Conservation (phyloP, 202 grass and related monocot species). For the Bolboschoenoplectus hybrid region DNA sequence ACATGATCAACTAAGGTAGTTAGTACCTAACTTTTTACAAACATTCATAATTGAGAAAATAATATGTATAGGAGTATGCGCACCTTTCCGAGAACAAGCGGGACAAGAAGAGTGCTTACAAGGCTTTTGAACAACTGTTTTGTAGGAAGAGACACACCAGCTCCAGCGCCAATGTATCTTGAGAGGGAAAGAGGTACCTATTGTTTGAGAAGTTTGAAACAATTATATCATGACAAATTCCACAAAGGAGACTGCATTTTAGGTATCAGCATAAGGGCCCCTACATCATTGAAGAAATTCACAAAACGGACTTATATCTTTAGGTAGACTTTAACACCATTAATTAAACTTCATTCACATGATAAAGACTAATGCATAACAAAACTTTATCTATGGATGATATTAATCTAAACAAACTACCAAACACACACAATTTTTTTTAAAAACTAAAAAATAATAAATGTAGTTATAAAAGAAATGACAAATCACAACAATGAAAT, state of each 20-base stretch:
- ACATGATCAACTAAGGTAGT: slow-evolving; percentile 35
- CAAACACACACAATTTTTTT: background rate
- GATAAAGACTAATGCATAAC: background rate
- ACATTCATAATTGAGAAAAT: slow-evolving; percentile 1
- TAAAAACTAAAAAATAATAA: background rate
- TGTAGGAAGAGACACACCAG: slow-evolving; percentile 75
- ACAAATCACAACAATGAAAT: background rate
- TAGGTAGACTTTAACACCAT: background rate
- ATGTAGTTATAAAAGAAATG: background rate
- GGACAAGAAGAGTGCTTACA: slow-evolving; percentile 69
- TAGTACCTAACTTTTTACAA: slow-evolving; percentile 9
- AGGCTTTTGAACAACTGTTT: slow-evolving; percentile 80
- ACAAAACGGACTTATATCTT: background rate
- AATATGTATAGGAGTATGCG: slow-evolving; percentile 41
- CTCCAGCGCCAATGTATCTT: slow-evolving; percentile 70
- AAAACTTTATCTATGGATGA: background rate
- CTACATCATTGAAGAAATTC: background rate
- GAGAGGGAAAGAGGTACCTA: slow-evolving; percentile 89
- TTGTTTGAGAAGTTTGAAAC: background rate
- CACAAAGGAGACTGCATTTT: slow-evolving; percentile 28
- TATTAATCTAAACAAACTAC: background rate
- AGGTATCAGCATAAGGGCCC: background rate
- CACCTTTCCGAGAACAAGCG: slow-evolving; percentile 79
- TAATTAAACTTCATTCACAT: background rate
- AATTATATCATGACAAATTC: slow-evolving; percentile 21